A percentile compares a stretch with the other conserved stretches of the same genome.
phyloP scores from a whole-genome alignment of 2,329 filamentous ascomycete genomes.

The Aspergillus chevalieri region DNA sequence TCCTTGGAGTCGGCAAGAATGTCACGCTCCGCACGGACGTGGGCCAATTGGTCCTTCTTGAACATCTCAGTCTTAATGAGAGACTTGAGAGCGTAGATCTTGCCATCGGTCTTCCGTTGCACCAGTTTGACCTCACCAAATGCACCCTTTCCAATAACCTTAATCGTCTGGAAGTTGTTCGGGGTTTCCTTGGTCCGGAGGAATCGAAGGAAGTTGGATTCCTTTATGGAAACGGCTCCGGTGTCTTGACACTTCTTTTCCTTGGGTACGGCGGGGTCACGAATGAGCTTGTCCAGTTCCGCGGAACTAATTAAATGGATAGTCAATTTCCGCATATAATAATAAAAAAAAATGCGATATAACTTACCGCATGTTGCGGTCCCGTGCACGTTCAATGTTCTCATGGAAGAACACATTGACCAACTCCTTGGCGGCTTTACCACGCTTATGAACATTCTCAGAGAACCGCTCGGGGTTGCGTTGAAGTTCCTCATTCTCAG shows the following conservation, averaged over 20 bases:
- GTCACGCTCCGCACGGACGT: conserved; percentile 95
- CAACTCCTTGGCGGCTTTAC: conserved; percentile 59
- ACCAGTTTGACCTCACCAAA: conserved; percentile 98
- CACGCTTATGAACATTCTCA: conserved; percentile 72
- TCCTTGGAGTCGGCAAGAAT: conserved; percentile 93
- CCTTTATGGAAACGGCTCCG: conserved; percentile 76
- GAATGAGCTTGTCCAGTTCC: conserved; percentile 80
- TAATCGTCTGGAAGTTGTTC: conserved; percentile 90
- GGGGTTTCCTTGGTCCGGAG: conserved; percentile 87
- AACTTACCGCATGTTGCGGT: conserved; percentile 83
- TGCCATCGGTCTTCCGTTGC: conserved; percentile 90
- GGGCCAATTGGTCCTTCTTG: conserved; percentile 95
- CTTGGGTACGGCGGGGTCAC: conserved; percentile 67
- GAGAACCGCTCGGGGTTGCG: conserved; percentile 79
- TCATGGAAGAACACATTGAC: conserved; percentile 90
- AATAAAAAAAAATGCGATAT: background rate
- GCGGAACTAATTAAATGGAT: conserved; percentile 59
- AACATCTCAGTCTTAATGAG: conserved; percentile 99
- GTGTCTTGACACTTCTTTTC: conserved; percentile 77
- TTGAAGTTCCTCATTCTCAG: conserved; percentile 66
- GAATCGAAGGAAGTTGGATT: conserved; percentile 90
- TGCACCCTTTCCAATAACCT: conserved; percentile 97
- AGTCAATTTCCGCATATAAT: conserved; percentile 1
- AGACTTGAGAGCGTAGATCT: conserved; percentile 97
- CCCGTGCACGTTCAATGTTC: conserved; percentile 90